Base-by-base conservation (phyloP, 2,329 filamentous ascomycete species). In the Fusarium bactridioides region DNA sequence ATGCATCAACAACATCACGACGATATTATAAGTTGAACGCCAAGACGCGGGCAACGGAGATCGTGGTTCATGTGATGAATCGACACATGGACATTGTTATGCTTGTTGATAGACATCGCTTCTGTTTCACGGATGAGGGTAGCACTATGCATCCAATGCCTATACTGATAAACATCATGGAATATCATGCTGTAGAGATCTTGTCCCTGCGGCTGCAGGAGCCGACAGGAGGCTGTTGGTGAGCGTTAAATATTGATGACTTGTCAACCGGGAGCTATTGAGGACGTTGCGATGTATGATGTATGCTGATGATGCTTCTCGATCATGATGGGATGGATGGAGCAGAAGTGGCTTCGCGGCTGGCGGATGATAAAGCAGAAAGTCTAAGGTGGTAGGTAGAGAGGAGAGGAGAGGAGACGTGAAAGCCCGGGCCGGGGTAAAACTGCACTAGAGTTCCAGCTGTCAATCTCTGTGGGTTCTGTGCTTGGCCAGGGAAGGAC, bases 401-500 rank as follows among this genome's bases (percentile, higher is more conserved):
- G 31, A 33, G 31, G 31, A 33, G 31, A 33, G 31, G 31, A 33
- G 31, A 33, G 31, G 31, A 13, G n/a, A 47, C 29, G 38, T 10
- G 50, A 43, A 16, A 37, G 59, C 38, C 40, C n/a, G 50, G 45
- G 44, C 56, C 19, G 51, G 65, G 58, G 58, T 69, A 64, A 51
- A 59, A 70, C 61, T 67, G 50, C 55, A 41, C 63, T 58, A 65
- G 61, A 66, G 62, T 35, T 58, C 55, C 43, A 58, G 61, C 71
- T 74, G 71, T 74, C 71, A 74, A 69, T 54, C 48, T 72, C 44
- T 68, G 41, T 40, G 60, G 64, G 54, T 54, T 72, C 37, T 54
- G 60, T 60, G 47, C 69, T 74, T 69, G 61, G 55, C 75, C 70
- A 71, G 74, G 73, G 73, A 74, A 57, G 71, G 65, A 66, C 54